Evolutionary conservation across 139 green algal genomes (phyloP), one percentile per base, ranked within the genome.

Genomic region (Dunaliella sp.): DNA sequence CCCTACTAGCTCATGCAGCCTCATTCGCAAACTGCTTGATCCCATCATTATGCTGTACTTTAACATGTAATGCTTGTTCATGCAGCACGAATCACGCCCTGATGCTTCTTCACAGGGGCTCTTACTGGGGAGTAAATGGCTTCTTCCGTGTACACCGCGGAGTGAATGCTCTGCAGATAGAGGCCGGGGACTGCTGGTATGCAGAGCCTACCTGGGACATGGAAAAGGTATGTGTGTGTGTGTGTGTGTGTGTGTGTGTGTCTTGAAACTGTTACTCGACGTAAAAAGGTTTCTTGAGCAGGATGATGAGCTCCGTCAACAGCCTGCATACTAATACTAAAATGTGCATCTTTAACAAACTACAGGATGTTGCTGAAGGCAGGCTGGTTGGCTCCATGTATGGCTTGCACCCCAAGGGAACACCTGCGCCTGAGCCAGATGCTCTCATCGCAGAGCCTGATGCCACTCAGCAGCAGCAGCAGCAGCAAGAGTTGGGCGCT

Each of bases 111-210:
- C n/a, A n/a, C 76, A 87, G 84, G 86, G 90, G 90, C 86, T 86
- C 83, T 38, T 93, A 90, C 80, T 93, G 90, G 87, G 87, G 87
- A n/a, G 81, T 88, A 57, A 80, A 80, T 33, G 87, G 87, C 25
- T 88, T 88, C 80, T 84, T 85, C 79, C 81, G 87, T 28, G n/a
- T 94, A 33, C 33, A 88, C 76, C 83, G 90, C 2, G 91, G 91
- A 12, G 80, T 82, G 24, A 93, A 93, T 65, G 84, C 87, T 3
- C 83, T 91, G 72, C 85, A 91, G 89, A 89, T 94, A 2, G 91
- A 92, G 86, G 84, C 85, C 28, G 89, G 91, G 1, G 89, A 92
- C 86, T 93, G 90, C 87, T 93, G 90, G 86, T 87, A 86, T 32
- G 84, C 85, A 26, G 35, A 57, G 1, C 80, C 80, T 32, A 83